A percentile compares a stretch with the other conserved stretches of the same genome.
Evolutionary conservation across 768 basidiomycete species (phyloP).

Genomic region (Phlebiopsis gigantea): DNA sequence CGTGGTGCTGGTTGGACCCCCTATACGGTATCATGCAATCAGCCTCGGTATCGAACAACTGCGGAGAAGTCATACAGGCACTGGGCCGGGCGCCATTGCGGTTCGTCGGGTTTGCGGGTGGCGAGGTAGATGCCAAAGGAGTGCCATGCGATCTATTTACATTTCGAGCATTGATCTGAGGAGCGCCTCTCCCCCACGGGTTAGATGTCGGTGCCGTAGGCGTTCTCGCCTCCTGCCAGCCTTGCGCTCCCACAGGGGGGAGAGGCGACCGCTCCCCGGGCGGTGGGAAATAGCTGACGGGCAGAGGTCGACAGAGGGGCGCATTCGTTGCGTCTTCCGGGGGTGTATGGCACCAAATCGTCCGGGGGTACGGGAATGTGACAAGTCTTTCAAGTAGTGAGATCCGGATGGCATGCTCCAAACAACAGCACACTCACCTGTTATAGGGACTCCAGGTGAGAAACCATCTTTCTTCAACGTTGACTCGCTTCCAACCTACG

Average conservation of each 20-base stretch:
- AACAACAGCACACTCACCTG: conserved; percentile 17
- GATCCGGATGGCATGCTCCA: conserved; percentile 1
- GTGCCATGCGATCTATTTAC: too few relatives aligned
- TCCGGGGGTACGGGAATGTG: conserved; percentile 35
- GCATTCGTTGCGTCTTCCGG: conserved; percentile 32
- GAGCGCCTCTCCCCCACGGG: background rate
- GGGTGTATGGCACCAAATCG: conserved; percentile 35
- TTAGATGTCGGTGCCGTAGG: background rate
- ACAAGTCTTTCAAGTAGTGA: conserved; percentile 22
- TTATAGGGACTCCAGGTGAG: conserved; percentile 23
- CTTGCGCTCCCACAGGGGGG: conserved; percentile 12
- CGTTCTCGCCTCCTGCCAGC: background rate
- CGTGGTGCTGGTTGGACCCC: background rate
- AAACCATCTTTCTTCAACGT: conserved; percentile 41
- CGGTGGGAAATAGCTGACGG: conserved; percentile 24
- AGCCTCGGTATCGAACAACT: too few relatives aligned
- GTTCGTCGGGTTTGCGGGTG: background rate
- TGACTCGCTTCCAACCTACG: conserved; percentile 43
- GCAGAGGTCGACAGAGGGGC: conserved; percentile 40
- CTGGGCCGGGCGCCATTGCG: background rate
- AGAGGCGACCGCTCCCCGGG: conserved; percentile 23
- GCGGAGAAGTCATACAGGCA: background rate
- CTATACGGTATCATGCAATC: background rate
- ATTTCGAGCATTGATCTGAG: background rate
- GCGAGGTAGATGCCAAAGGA: background rate